Evolutionary conservation across 2,329 filamentous ascomycete genomes (phyloP), one percentile per base, ranked within the genome.

Genomic region (Pseudogymnoascus sp.): DNA sequence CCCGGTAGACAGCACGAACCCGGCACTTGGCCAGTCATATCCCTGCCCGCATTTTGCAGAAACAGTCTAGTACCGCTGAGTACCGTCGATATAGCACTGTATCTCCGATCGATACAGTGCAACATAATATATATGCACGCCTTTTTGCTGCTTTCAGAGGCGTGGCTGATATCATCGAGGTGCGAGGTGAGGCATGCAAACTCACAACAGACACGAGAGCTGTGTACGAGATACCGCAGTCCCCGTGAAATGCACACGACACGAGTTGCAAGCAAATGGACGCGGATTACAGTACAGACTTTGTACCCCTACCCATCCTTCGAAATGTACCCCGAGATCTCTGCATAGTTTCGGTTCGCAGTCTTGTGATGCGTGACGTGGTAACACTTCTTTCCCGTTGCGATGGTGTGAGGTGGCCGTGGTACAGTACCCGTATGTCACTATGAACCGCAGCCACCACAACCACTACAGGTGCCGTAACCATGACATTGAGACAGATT

Each of bases 281-380:
- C 16, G 28, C 9, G n/a, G 47, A 32, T 54, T 18, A 54, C n/a
- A 9, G 22, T 54, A 54, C 4, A 20, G 28, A 18, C 8, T 11
- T 22, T 54, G 47, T 54, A 32, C 47, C 9, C 43, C 43, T 16
- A 28, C 22, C 22, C 22, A 11, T 11, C 43, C 28, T 12, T 6
- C 47, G 11, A 16, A 6, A 54, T 54, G n/a, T 32, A 54, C 28
- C 47, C 47, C 47, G 28, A 18, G 47, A 28, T 54, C 47, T 32
- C 28, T n/a, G 47, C 47, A 8, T 18, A 16, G n/a, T 32, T 18
- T 32, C 9, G 47, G 47, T 18, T 32, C n/a, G 28, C n/a, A 32
- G 47, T 54, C 47, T 54, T 54, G 47, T 54, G 47, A 54, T 54
- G 47, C 28, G 47, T 54, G 47, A 54, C 47, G 47, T 54, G 47